These are phyloP conservation scores for Vigna hirtella DNA, from an alignment of 306 rosid species.

Conservation along the genomic window DNA sequence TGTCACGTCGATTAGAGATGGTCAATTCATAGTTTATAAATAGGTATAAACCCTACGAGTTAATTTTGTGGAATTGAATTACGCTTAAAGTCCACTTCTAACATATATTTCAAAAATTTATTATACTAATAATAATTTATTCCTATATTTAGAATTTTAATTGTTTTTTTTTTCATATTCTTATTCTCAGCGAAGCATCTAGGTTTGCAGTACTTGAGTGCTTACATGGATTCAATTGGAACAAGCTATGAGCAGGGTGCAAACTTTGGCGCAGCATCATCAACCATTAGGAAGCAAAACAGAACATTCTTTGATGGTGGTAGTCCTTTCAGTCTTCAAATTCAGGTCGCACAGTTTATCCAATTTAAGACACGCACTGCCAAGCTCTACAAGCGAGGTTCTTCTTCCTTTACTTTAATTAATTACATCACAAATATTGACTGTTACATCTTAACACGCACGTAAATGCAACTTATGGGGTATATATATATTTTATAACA, in stretches of 20 bases:
- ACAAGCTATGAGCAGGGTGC: constrained; percentile 79
- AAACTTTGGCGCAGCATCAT: constrained; percentile 83
- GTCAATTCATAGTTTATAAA: no score
- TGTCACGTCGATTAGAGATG: no score
- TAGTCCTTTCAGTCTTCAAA: constrained; percentile 70
- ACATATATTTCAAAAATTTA: no score
- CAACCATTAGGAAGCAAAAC: constrained; percentile 66
- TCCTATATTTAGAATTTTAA: no score
- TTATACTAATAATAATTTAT: no score
- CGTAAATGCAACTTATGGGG: background rate
- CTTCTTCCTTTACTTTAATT: background rate
- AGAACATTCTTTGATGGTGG: constrained; percentile 63
- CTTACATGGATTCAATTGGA: constrained; percentile 78
- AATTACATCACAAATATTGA: background rate
- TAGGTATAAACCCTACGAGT: no score
- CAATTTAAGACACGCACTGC: constrained; percentile 70
- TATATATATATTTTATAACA: no score
- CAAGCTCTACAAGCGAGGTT: constrained; percentile 58
- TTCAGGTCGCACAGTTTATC: constrained; percentile 63
- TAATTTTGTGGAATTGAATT: no score
- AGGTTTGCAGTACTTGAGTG: constrained; percentile 58
- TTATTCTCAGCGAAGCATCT: constrained; percentile 58
- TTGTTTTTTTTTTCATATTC: no score
- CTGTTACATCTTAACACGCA: background rate
- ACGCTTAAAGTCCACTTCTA: no score